phyloP scores from a whole-genome alignment of 257 asterid genomes.

The Thymus quinquecostatus region DNA sequence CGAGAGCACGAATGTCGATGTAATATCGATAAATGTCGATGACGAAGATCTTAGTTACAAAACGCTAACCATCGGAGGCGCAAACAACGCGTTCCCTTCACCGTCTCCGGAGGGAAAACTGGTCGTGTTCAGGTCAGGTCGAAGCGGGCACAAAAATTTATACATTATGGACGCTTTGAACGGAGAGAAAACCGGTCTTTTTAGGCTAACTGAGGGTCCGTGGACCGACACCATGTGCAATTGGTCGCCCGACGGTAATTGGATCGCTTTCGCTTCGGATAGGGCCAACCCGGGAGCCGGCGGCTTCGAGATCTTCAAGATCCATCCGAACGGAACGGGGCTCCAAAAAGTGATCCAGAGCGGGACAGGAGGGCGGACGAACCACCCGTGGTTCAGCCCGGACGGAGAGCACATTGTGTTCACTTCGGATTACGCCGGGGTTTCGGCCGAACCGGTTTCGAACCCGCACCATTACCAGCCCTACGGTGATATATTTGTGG shows the following conservation, averaged over 20 bases:
- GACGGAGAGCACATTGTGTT: slow-evolving; percentile 70
- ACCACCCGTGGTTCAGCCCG: slow-evolving; percentile 94
- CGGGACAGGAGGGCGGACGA: slow-evolving; percentile 78
- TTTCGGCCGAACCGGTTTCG: slow-evolving; percentile 89
- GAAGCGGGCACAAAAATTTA: slow-evolving; percentile 79
- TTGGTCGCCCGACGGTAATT: slow-evolving; percentile 89
- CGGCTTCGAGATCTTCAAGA: slow-evolving; percentile 69
- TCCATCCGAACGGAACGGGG: slow-evolving; percentile 83
- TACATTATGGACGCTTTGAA: slow-evolving; percentile 82
- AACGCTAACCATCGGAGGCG: slow-evolving; percentile 57
- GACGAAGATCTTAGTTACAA: slow-evolving; percentile 53
- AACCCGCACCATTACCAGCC: slow-evolving; percentile 89
- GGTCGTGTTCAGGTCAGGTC: slow-evolving; percentile 88
- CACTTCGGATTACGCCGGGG: slow-evolving; percentile 84
- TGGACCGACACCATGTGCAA: slow-evolving; percentile 94
- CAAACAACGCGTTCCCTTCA: slow-evolving; percentile 87
- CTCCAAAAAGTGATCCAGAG: slow-evolving; percentile 76
- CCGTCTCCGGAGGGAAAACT: slow-evolving; percentile 92
- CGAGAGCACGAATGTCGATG: slow-evolving; percentile 73
- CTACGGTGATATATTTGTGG: slow-evolving; percentile 78
- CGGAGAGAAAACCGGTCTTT: slow-evolving; percentile 68
- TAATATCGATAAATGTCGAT: slow-evolving; percentile 74
- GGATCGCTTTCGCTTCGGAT: slow-evolving; percentile 89
- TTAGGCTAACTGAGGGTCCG: slow-evolving; percentile 63
- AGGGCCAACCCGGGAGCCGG: slow-evolving; percentile 82